Conservation (phyloP, 2,329 filamentous ascomycete species). For the Alternaria brassicicola region DNA sequence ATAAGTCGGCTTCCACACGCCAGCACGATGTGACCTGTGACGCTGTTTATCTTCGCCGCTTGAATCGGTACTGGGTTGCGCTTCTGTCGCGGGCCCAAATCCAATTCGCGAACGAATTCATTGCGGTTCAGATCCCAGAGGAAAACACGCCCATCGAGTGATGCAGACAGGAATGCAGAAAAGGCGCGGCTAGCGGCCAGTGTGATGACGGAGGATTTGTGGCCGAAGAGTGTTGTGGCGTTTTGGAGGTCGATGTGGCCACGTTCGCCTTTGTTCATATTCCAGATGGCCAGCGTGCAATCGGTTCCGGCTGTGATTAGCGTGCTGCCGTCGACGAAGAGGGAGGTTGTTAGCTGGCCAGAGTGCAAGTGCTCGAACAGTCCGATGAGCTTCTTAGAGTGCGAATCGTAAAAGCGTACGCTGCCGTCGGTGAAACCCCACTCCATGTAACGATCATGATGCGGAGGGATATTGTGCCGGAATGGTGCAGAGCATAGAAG, state of each 20-base stretch:
- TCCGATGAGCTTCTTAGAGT: conserved; percentile 81
- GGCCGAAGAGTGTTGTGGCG: conserved; percentile 83
- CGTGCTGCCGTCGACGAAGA: conserved; percentile 88
- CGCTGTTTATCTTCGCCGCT: conserved; percentile 86
- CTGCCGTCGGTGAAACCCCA: conserved; percentile 96
- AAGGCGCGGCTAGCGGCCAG: conserved; percentile 88
- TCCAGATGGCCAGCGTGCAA: conserved; percentile 87
- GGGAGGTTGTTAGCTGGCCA: conserved; percentile 81
- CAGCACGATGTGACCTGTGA: conserved; percentile 86
- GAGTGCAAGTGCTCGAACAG: conserved; percentile 94
- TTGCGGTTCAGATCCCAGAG: conserved; percentile 94
- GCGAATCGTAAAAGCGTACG: conserved; percentile 85
- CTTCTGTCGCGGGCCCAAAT: conserved; percentile 44
- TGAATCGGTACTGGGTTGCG: conserved; percentile 53
- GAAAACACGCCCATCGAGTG: conserved; percentile 79
- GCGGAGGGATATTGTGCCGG: conserved; percentile 82
- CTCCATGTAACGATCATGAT: conserved; percentile 88
- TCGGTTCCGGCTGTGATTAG: conserved; percentile 92
- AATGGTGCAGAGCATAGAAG: conserved; percentile 84
- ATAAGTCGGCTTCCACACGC: conserved; percentile 76
- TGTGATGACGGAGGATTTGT: conserved; percentile 80
- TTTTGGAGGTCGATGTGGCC: conserved; percentile 75
- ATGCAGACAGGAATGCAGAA: conserved; percentile 84
- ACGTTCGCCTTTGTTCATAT: conserved; percentile 68
- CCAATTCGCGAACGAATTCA: conserved; percentile 80